Evolutionary conservation across 176 grass and related monocot genomes (phyloP).

Genomic region (Oropetium thomaeum): DNA sequence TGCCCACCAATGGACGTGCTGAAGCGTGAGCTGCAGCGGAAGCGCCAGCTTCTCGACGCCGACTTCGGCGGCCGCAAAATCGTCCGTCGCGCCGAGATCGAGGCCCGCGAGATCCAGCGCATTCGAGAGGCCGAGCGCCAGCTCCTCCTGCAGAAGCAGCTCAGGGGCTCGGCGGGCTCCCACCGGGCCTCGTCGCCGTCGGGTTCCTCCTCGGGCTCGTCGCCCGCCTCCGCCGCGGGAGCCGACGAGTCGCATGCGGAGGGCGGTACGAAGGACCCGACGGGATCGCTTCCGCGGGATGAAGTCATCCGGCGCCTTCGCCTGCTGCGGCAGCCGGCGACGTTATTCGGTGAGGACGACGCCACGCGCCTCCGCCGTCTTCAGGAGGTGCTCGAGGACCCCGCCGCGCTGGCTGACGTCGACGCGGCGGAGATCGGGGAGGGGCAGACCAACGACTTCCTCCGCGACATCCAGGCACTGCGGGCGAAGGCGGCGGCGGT

Average conservation of each 20-base stretch:
- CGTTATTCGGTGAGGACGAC: slow-evolving; percentile 76
- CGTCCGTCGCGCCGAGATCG: slow-evolving; percentile 60
- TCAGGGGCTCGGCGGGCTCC: slow-evolving; percentile 8
- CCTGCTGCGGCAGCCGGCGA: slow-evolving; percentile 59
- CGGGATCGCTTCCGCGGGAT: slow-evolving; percentile 43
- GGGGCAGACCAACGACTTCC: slow-evolving; percentile 87
- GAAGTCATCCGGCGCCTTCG: slow-evolving; percentile 67
- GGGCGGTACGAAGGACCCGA: neutral
- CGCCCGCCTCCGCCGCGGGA: neutral
- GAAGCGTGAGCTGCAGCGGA: slow-evolving; percentile 72
- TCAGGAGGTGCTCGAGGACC: slow-evolving; percentile 45
- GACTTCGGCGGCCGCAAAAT: slow-evolving; percentile 62
- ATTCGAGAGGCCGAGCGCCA: slow-evolving; percentile 42
- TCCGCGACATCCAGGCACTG: slow-evolving; percentile 60
- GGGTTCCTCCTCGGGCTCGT: neutral
- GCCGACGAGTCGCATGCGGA: neutral
- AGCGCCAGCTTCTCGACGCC: slow-evolving; percentile 48
- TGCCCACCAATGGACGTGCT: slow-evolving; percentile 68
- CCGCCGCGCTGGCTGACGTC: slow-evolving; percentile 34
- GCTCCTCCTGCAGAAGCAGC: slow-evolving; percentile 36
- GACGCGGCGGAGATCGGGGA: slow-evolving; percentile 62
- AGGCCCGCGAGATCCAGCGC: slow-evolving; percentile 53
- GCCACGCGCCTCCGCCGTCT: slow-evolving; percentile 41
- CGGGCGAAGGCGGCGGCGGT: slow-evolving; percentile 34
- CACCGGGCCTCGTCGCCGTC: slow-evolving; percentile 3